A percentile compares a stretch with the other conserved stretches of the same genome.
Conservation (phyloP, 2,329 filamentous ascomycete species). For the Pestalotiopsis fici region DNA sequence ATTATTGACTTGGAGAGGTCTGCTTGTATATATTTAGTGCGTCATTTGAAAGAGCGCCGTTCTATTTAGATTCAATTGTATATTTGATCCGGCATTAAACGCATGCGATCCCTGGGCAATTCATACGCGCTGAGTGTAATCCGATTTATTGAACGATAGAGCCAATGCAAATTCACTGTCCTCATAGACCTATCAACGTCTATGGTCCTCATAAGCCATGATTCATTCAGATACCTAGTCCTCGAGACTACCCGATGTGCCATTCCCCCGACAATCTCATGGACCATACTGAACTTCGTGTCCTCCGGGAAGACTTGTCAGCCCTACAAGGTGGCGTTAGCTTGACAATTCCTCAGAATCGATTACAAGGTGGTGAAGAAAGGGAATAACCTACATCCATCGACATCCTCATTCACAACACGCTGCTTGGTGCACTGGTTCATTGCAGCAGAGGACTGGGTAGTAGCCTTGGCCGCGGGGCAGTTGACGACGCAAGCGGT, state of each 20-base stretch:
- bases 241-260: not conserved
- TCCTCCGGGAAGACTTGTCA: not conserved
- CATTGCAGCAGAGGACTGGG: constrained; percentile 28
- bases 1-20: not conserved
- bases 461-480: constrained; percentile 26
- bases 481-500: constrained; percentile 34
- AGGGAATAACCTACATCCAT: not conserved
- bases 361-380: not conserved
- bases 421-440: constrained; percentile 25
- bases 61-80: not conserved
- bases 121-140: not conserved
- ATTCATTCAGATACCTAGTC: no score
- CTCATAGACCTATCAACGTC: not conserved
- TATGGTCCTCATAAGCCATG: not conserved
- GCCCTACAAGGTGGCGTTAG: not conserved
- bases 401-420: not conserved
- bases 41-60: not conserved
- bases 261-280: not conserved
- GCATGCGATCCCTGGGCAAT: not conserved
- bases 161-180: not conserved
- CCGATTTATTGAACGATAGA: not conserved
- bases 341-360: not conserved
- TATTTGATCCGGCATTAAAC: not conserved
- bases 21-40: constrained; percentile 5
- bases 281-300: not conserved